Percentiles rank a stretch among this genome's conserved stretches.
phyloP scores from a whole-genome alignment of 768 basidiomycete species.

The Kwoniella botswanensis region DNA sequence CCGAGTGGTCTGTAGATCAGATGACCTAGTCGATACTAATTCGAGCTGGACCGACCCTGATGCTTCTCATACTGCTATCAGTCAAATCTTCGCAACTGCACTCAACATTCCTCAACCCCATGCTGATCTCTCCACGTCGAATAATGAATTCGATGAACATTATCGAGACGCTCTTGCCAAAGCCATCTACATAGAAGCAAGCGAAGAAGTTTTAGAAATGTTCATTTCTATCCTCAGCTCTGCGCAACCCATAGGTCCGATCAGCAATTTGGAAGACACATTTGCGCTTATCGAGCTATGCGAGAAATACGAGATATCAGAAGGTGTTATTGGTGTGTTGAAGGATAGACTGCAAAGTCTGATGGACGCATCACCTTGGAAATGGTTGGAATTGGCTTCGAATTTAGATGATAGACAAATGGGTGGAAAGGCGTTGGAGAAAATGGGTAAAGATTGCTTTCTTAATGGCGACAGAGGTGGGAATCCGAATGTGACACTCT shows the following conservation, averaged over 20 bases:
- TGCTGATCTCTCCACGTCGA: background rate
- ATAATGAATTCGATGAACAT: background rate
- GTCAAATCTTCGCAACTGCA: background rate
- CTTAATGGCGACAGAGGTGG: background rate
- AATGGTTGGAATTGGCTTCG: slow-evolving; percentile 5
- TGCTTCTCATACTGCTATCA: background rate
- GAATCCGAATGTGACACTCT: background rate
- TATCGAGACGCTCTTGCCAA: background rate
- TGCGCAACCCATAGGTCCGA: background rate
- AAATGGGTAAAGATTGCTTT: background rate
- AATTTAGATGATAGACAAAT: background rate
- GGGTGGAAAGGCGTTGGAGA: background rate
- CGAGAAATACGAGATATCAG: background rate
- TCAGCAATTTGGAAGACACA: background rate
- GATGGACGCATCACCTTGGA: background rate
- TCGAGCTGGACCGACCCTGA: too few relatives aligned
- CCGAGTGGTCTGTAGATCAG: too few relatives aligned
- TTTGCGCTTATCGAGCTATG: background rate
- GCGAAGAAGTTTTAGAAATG: background rate
- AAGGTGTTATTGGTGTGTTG: background rate
- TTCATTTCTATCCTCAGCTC: background rate
- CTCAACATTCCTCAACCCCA: background rate
- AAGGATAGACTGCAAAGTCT: background rate
- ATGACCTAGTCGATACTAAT: too few relatives aligned
- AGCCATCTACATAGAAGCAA: slow-evolving; percentile 1